Conservation (phyloP, 2,329 filamentous ascomycete genomes). For the Fusarium falciforme region DNA sequence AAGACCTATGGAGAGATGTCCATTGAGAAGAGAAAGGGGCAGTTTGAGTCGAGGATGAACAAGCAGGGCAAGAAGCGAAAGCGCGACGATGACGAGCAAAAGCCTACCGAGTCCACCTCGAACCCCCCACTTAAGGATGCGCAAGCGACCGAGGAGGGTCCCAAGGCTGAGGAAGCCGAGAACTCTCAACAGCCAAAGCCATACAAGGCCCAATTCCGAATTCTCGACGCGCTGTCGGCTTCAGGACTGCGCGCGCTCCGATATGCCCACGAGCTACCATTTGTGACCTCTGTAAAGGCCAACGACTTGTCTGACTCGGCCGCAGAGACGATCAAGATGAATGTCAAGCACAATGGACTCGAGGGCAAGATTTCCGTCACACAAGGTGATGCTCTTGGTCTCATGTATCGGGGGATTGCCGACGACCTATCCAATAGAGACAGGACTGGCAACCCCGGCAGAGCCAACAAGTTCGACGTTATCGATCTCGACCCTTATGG, state of each 20-base stretch:
- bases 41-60: conserved; percentile 54
- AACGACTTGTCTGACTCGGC: conserved; percentile 88
- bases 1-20: conserved; percentile 83
- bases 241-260: conserved; percentile 91
- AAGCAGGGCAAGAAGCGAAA: conserved; percentile 59
- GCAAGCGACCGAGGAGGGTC: conserved; percentile 25
- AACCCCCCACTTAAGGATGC: conserved; percentile 21
- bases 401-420: conserved; percentile 85
- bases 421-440: conserved; percentile 59
- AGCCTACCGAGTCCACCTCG: conserved; percentile 18
- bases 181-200: conserved; percentile 41
- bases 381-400: conserved; percentile 84
- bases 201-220: conserved; percentile 71
- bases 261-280: conserved; percentile 91
- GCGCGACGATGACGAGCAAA: conserved; percentile 54
- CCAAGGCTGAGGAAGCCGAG: conserved; percentile 21
- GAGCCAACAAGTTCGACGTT: conserved; percentile 79
- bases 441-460: conserved; percentile 52
- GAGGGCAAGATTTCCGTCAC: conserved; percentile 77
- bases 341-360: conserved; percentile 85
- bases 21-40: conserved; percentile 59
- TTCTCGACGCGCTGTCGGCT: conserved; percentile 94
- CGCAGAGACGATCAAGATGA: conserved; percentile 83
- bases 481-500: conserved; percentile 98
- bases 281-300: conserved; percentile 82